These are phyloP conservation scores for Talaromyces sp. DNA, from an alignment of 2,329 filamentous ascomycete species.

Conservation along the genomic window DNA sequence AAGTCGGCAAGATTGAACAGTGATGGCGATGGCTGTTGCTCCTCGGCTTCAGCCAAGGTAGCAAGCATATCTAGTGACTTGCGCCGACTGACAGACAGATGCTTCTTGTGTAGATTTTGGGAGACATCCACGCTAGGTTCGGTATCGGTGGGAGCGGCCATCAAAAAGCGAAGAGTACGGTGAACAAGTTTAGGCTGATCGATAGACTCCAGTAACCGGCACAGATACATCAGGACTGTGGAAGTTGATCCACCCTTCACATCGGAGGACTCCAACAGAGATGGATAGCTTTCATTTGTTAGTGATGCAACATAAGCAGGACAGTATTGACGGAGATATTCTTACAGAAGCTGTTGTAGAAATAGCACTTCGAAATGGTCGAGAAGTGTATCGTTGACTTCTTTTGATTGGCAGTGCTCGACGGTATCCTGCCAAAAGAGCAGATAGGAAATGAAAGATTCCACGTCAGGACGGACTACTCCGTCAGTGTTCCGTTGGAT, in stretches of 20 bases:
- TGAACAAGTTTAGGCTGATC: constrained; percentile 94
- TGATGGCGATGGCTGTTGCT: constrained; percentile 71
- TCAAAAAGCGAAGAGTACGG: constrained; percentile 85
- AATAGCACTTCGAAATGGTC: constrained; percentile 98
- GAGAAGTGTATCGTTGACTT: constrained; percentile 87
- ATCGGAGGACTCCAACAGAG: constrained; percentile 92
- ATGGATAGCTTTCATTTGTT: constrained; percentile 68
- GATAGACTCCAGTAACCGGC: constrained; percentile 82
- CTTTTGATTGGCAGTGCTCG: constrained; percentile 86
- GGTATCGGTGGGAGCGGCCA: constrained; percentile 63
- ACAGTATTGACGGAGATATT: constrained; percentile 16
- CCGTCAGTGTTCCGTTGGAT: constrained; percentile 69
- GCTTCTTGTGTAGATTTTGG: constrained; percentile 56
- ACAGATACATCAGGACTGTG: constrained; percentile 88
- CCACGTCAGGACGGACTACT: constrained; percentile 82
- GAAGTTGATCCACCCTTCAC: constrained; percentile 95
- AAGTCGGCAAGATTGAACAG: constrained; percentile 93
- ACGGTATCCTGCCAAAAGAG: constrained; percentile 98
- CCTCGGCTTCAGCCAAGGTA: constrained; percentile 68
- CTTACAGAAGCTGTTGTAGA: constrained; percentile 84
- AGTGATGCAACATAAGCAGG: constrained; percentile 2
- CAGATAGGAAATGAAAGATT: constrained; percentile 90
- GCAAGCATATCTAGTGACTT: constrained; percentile 86
- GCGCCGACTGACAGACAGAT: constrained; percentile 61
- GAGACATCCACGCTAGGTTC: constrained; percentile 42